Conservation (phyloP, 768 basidiomycete genomes). For the Lyophyllum atratum region DNA sequence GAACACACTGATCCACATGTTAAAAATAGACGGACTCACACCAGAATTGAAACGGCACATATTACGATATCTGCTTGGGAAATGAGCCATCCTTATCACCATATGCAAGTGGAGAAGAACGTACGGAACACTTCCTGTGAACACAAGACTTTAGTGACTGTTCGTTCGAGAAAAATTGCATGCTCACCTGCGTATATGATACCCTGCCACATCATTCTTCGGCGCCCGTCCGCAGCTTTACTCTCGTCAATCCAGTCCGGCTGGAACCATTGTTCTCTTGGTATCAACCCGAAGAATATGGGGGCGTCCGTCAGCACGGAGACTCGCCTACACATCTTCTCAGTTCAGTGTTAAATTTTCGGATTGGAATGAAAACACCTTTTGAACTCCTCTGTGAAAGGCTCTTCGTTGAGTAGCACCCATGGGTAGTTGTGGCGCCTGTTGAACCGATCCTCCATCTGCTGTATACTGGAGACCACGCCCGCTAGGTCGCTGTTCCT, state of each 20-base stretch:
- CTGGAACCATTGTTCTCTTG: constrained; percentile 75
- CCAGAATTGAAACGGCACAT: constrained; percentile 97
- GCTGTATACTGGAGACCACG: constrained; percentile 58
- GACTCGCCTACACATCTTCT: constrained; percentile 40
- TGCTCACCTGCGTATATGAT: constrained; percentile 61
- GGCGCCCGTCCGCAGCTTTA: constrained; percentile 58
- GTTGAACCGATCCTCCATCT: constrained; percentile 87
- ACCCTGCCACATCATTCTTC: constrained; percentile 61
- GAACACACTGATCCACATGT: not conserved
- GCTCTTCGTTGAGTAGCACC: constrained; percentile 84
- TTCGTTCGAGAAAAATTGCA: not conserved
- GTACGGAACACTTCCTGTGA: constrained; percentile 69
- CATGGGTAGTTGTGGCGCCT: constrained; percentile 73
- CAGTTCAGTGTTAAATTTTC: not conserved
- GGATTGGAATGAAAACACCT: constrained; percentile 33
- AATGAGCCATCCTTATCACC: not conserved
- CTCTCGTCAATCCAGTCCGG: constrained; percentile 80
- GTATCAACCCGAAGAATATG: constrained; percentile 72
- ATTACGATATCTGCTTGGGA: constrained; percentile 68
- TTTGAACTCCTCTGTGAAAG: constrained; percentile 75
- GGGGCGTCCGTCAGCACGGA: constrained; percentile 57
- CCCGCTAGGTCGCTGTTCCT: constrained; percentile 55
- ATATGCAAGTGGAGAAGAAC: constrained; percentile 25
- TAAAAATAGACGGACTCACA: constrained; percentile 42
- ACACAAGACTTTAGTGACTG: not conserved